Evolutionary conservation across 169 alveolate genomes (phyloP).

Genomic region (Theileria parva): DNA sequence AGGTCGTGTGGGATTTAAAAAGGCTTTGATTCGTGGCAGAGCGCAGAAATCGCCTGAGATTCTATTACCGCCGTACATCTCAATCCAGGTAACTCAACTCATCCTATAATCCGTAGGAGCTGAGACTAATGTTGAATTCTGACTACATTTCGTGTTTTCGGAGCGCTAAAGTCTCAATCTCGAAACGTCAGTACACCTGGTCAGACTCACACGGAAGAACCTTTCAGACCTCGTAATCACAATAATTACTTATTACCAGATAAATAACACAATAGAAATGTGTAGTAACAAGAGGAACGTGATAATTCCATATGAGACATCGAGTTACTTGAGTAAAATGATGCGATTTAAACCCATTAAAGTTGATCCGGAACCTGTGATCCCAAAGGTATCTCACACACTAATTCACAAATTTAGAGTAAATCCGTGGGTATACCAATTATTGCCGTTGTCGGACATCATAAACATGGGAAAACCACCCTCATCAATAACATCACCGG

Average conservation of each 20-base stretch:
- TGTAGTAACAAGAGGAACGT: slow-evolving; percentile 71
- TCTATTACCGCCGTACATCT: slow-evolving; percentile 72
- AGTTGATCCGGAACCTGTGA: slow-evolving; percentile 73
- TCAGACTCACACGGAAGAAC: slow-evolving; percentile 72
- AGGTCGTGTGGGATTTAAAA: slow-evolving; percentile 72
- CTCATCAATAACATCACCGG: slow-evolving; percentile 70
- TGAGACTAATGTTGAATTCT: slow-evolving; percentile 69
- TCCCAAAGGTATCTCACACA: slow-evolving; percentile 69
- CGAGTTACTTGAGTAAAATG: slow-evolving; percentile 73
- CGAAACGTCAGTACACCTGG: slow-evolving; percentile 71
- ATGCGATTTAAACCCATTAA: slow-evolving; percentile 72
- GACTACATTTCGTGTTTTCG: slow-evolving; percentile 70
- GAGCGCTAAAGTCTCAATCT: slow-evolving; percentile 66
- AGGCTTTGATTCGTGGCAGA: slow-evolving; percentile 68
- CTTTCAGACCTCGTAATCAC: slow-evolving; percentile 66
- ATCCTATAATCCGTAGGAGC: too few species aligned
- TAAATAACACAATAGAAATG: too few species aligned
- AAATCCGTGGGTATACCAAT: too few species aligned
- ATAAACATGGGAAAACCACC: slow-evolving; percentile 85
- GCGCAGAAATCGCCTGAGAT: slow-evolving; percentile 76
- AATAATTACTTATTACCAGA: too few species aligned
- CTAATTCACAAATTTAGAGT: too few species aligned
- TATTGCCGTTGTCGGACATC: slow-evolving; percentile 81
- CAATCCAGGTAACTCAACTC: too few species aligned
- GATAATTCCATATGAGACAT: slow-evolving; percentile 71